Base-by-base conservation (phyloP, 345 rosid genomes). In the Euphorbia peplus region DNA sequence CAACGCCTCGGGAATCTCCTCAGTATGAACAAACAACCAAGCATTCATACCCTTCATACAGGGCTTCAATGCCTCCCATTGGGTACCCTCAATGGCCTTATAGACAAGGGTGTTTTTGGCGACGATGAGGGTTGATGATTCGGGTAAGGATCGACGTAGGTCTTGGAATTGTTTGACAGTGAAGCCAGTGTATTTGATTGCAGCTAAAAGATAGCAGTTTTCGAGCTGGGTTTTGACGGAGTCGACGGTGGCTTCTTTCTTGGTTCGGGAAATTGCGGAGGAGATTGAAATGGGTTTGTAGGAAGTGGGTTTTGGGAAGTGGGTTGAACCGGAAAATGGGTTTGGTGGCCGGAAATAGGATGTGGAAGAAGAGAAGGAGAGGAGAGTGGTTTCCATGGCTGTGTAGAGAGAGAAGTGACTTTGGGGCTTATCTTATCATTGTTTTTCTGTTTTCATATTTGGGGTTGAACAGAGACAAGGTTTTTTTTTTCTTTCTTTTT, bases 41-140 rank as follows among this genome's bases (percentile, higher is more conserved):
- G 85, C 97, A 47, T 91, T 91, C 99, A 91, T 95, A 10, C 99
- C 99, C 60, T 73, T 90, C 99, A 93, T 93, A 70, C 97, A 93
- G 4, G 99, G 95, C 79, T 88, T 83, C 39, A 95, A 76, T 48
- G 82, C 90, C 69, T 88, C 93, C 91, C 92, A 91, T 4, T 75
- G 81, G 10, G 98, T 95, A 12, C 96, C 97, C 66, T 91, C 96
- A 37, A 95, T 81, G 42, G 99, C 99, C 55, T 95, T 95, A 64
- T 68, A 76, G 41, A 95, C 99, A 15, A 95, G 64, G 8, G 91
- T 89, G 85, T 95, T 95, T 72, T 95, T 91, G 14, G 97, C 99
- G 10, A 95, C 93, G 8, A 91, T 5, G 5, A 91, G 86, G 73
- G 78, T 89, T 5, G 97, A 72, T 16, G 83, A 75, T 25, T 87